A percentile compares a stretch with the other conserved stretches of the same genome.
These are phyloP conservation scores for Fusarium anguioides DNA, from an alignment of 2,329 filamentous ascomycete genomes.

Conservation along the genomic window DNA sequence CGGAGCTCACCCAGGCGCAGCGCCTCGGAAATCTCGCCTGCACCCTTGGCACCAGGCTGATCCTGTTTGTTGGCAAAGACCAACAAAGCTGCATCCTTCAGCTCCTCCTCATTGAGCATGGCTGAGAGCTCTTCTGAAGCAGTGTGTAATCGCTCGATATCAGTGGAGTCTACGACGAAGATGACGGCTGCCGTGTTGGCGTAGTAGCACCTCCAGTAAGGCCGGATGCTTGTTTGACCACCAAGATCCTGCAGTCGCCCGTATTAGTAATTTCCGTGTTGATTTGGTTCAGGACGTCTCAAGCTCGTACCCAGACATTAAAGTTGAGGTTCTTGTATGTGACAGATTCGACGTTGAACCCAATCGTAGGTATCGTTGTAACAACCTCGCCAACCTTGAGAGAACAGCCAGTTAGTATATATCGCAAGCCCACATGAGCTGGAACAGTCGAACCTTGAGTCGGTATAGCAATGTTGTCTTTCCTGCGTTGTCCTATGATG, in stretches of 20 bases:
- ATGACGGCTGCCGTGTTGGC: conserved; percentile 98
- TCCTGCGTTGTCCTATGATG: conserved; percentile 88
- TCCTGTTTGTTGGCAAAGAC: conserved; percentile 99
- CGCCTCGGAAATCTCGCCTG: conserved; percentile 95
- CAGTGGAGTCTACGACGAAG: conserved; percentile 98
- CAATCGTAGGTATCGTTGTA: conserved; percentile 98
- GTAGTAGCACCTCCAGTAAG: conserved; percentile 99
- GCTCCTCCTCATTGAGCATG: conserved; percentile 97
- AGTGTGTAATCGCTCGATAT: conserved; percentile 93
- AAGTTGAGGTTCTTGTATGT: conserved; percentile 99
- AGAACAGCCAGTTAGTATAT: conserved; percentile 22
- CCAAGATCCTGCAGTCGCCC: conserved; percentile 76
- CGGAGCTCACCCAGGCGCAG: conserved; percentile 89
- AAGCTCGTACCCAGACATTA: conserved; percentile 87
- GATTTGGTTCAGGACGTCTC: not conserved
- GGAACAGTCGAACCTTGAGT: conserved; percentile 74
- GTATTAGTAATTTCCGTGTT: conserved; percentile 13
- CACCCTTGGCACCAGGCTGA: conserved; percentile 94
- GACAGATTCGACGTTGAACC: conserved; percentile 99
- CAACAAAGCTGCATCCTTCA: conserved; percentile 89
- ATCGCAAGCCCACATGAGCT: not conserved
- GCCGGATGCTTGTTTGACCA: conserved; percentile 97
- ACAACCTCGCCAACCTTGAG: conserved; percentile 95
- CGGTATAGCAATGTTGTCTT: conserved; percentile 98
- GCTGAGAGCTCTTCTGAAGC: conserved; percentile 91